Evolutionary conservation across 495 filamentous ascomycete species (phyloP).

Genomic region (Hypoxylon rickii): DNA sequence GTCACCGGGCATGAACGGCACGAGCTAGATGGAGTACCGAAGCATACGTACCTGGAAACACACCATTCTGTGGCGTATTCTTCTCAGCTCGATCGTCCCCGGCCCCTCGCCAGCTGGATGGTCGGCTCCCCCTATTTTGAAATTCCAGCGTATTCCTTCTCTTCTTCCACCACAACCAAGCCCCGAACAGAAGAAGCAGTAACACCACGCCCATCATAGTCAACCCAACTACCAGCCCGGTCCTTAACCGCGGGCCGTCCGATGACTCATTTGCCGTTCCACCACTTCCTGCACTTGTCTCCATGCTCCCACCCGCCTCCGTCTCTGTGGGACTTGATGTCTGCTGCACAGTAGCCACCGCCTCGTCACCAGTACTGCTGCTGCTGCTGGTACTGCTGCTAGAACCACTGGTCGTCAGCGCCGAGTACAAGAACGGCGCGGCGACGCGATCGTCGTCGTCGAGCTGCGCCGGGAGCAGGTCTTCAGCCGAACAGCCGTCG

Average conservation of each 20-base stretch:
- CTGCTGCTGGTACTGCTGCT: neutral
- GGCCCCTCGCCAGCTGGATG: neutral
- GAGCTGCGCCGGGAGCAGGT: conserved; percentile 25
- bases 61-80: neutral
- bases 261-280: neutral
- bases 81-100: neutral
- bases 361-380: neutral
- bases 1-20: neutral
- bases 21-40: neutral
- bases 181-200: conserved; percentile 12
- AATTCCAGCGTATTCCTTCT: neutral
- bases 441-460: conserved; percentile 16
- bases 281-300: neutral
- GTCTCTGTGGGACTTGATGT: neutral
- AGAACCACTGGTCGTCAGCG: neutral
- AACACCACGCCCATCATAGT: conserved; percentile 12
- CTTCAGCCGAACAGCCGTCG: conserved; percentile 25
- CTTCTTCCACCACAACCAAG: conserved; percentile 3
- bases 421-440: conserved; percentile 6
- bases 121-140: neutral
- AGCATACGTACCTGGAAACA: neutral
- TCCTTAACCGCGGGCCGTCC: neutral
- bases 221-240: conserved; percentile 20
- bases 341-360: neutral
- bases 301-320: neutral